Evolutionary conservation across 2,329 filamentous ascomycete genomes (phyloP).

Genomic region (Aspergillus brunneoviolaceus): DNA sequence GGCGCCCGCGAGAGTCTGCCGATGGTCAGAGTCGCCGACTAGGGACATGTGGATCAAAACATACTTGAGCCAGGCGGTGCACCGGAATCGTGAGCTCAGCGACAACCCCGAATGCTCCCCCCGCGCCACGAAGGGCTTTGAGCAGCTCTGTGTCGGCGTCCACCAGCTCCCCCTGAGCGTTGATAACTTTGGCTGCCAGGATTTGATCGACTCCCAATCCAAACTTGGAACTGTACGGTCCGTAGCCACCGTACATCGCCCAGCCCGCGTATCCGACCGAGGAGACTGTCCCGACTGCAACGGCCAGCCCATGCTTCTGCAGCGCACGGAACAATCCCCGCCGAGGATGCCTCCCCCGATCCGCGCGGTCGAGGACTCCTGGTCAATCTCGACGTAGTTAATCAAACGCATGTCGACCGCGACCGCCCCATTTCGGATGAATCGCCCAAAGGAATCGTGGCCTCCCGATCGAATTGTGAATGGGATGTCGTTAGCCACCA

Average conservation of each 20-base stretch:
- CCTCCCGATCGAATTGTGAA: no score
- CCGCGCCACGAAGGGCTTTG: not conserved
- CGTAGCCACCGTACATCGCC: conserved; percentile 38
- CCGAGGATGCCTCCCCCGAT: no score
- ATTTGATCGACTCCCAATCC: conserved; percentile 42
- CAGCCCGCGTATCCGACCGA: conserved; percentile 38
- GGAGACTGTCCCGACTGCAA: conserved; percentile 10
- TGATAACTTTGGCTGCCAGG: conserved; percentile 19
- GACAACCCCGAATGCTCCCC: not conserved
- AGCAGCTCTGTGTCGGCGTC: not conserved
- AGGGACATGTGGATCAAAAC: not conserved
- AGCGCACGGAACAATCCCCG: not conserved
- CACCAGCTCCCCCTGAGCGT: not conserved
- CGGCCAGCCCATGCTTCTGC: not conserved
- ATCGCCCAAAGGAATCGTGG: no score
- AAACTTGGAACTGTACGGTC: conserved; percentile 24
- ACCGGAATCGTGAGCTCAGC: not conserved
- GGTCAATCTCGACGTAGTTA: no score
- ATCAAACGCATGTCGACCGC: no score
- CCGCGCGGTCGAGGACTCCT: no score
- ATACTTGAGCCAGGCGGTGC: not conserved
- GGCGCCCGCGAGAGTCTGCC: not conserved
- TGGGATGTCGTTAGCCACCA: no score
- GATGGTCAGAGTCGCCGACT: not conserved
- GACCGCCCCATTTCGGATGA: no score